Percentiles rank a stretch among this genome's conserved stretches.
phyloP scores from a whole-genome alignment of 2,329 filamentous ascomycete genomes.

The Sporothrix variecibatus region DNA sequence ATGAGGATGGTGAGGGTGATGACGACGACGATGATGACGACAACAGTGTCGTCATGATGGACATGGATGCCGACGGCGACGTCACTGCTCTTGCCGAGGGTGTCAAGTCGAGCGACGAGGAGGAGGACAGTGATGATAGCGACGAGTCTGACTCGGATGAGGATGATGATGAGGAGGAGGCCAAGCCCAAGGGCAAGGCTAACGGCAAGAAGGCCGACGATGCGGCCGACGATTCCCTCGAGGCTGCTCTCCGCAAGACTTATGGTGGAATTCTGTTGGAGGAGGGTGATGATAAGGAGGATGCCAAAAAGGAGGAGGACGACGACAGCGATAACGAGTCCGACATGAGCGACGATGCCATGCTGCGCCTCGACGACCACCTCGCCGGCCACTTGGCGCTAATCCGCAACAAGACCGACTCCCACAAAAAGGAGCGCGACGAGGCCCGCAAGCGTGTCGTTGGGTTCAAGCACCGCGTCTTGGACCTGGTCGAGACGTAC shows the following conservation, averaged over 20 bases:
- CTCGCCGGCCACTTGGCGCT: slow-evolving; percentile 84
- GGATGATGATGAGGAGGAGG: slow-evolving; percentile 30
- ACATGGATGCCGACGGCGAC: slow-evolving; percentile 45
- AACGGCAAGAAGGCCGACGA: slow-evolving; percentile 40
- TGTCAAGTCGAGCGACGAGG: slow-evolving; percentile 46
- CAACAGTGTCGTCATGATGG: slow-evolving; percentile 46
- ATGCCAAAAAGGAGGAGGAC: slow-evolving; percentile 56
- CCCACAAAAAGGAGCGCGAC: slow-evolving; percentile 80
- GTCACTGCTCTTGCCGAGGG: slow-evolving; percentile 44
- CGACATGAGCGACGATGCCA: slow-evolving; percentile 94
- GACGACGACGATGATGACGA: slow-evolving; percentile 49
- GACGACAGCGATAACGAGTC: slow-evolving; percentile 63
- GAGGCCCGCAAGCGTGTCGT: slow-evolving; percentile 86
- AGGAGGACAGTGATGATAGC: slow-evolving; percentile 38
- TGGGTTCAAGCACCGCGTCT: slow-evolving; percentile 91
- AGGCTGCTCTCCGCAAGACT: slow-evolving; percentile 76
- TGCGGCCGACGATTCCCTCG: slow-evolving; percentile 45
- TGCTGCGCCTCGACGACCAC: slow-evolving; percentile 84
- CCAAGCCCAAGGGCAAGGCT: neutral
- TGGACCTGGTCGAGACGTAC: slow-evolving; percentile 80
- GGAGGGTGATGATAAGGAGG: slow-evolving; percentile 59
- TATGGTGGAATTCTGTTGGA: slow-evolving; percentile 41
- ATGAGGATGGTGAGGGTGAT: slow-evolving; percentile 53
- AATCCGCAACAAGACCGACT: slow-evolving; percentile 61
- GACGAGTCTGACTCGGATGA: slow-evolving; percentile 45